These are phyloP conservation scores for Diaporthe sp. DNA, from an alignment of 2,329 filamentous ascomycete species.

Conservation along the genomic window DNA sequence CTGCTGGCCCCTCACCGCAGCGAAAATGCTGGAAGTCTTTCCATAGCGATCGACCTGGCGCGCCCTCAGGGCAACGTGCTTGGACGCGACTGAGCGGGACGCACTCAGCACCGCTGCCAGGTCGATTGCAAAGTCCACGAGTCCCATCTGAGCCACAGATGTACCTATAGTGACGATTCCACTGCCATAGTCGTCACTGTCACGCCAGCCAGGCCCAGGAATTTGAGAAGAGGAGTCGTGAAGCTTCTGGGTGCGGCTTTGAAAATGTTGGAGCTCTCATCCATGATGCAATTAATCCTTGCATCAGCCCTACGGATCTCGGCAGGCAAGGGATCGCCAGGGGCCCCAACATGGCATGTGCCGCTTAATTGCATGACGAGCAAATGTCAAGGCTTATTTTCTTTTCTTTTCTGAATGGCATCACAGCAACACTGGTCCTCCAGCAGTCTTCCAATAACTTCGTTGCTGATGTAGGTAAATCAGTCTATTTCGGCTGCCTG, in stretches of 20 bases:
- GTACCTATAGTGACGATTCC: neutral
- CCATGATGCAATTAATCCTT: slow-evolving; percentile 39
- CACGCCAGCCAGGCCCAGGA: neutral
- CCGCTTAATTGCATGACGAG: slow-evolving; percentile 27
- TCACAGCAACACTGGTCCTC: neutral
- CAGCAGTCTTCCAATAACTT: neutral
- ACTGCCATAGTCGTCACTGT: slow-evolving; percentile 4
- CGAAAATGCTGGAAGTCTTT: slow-evolving; percentile 58
- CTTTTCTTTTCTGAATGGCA: neutral
- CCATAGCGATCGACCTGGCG: slow-evolving; percentile 66
- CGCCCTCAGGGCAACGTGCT: slow-evolving; percentile 69
- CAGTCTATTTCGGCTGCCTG: neutral
- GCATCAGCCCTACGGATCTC: slow-evolving; percentile 35
- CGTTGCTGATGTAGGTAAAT: neutral
- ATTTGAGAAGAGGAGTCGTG: neutral
- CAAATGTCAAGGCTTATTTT: neutral
- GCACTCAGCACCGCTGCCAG: slow-evolving; percentile 77
- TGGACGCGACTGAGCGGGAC: slow-evolving; percentile 75
- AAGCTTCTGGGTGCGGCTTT: neutral
- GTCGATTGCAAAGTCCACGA: slow-evolving; percentile 77
- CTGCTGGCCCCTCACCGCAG: slow-evolving; percentile 44
- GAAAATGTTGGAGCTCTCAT: slow-evolving; percentile 34
- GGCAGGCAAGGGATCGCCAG: slow-evolving; percentile 37
- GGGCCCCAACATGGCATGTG: neutral
- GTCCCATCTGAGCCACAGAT: slow-evolving; percentile 59